A percentile compares a stretch with the other conserved stretches of the same genome.
phyloP scores from a whole-genome alignment of 2,329 filamentous ascomycete species.

The Beauveria sp. region DNA sequence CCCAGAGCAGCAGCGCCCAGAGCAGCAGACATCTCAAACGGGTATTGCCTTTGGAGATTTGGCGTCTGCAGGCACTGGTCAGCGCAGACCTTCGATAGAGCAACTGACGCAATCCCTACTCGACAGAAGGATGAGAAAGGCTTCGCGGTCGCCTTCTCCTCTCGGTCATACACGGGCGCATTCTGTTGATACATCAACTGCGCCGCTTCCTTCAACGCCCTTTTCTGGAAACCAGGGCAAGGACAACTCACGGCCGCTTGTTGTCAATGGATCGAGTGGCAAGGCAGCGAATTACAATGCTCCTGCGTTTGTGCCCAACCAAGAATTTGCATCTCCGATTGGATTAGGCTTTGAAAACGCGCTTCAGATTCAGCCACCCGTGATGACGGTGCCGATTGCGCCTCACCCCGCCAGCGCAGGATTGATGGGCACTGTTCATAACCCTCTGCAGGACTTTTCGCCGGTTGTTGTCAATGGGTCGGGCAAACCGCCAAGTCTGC shows the following conservation, averaged over 20 bases:
- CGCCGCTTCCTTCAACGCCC: conserved; percentile 30
- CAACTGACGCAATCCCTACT: conserved; percentile 46
- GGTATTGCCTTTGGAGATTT: conserved; percentile 43
- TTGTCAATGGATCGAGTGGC: conserved; percentile 43
- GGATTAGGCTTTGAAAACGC: conserved; percentile 3
- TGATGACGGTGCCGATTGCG: neutral
- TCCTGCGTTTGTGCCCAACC: neutral
- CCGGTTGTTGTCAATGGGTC: conserved; percentile 31
- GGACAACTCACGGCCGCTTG: conserved; percentile 36
- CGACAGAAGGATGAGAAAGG: conserved; percentile 44
- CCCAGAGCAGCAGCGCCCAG: conserved; percentile 18
- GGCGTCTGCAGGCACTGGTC: conserved; percentile 29
- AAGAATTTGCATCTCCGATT: neutral
- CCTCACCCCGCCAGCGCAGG: conserved; percentile 13
- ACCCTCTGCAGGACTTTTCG: conserved; percentile 16
- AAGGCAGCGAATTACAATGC: conserved; percentile 22
- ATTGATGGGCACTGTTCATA: neutral
- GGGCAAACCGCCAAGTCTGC: conserved; percentile 15
- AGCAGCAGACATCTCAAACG: conserved; percentile 21
- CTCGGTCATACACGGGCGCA: conserved; percentile 41
- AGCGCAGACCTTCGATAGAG: conserved; percentile 44
- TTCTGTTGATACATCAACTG: conserved; percentile 32
- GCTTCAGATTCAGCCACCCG: conserved; percentile 5
- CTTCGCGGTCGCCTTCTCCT: conserved; percentile 50
- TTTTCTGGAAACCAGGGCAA: conserved; percentile 30